Evolutionary conservation across 1,139 yeast genomes (phyloP).

Genomic region (Taphrina populina): DNA sequence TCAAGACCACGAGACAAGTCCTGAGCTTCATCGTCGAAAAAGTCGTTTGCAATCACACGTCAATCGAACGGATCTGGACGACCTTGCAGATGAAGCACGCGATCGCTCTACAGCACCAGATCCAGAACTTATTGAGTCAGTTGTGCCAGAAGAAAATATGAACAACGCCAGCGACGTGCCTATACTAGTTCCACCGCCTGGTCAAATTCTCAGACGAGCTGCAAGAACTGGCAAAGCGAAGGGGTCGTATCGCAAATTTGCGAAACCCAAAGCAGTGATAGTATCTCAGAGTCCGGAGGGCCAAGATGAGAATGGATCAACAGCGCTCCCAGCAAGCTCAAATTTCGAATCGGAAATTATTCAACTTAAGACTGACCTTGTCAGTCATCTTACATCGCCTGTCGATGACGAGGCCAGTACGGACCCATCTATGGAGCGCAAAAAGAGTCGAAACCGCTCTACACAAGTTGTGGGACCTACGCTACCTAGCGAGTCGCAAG

Average conservation of each 20-base stretch:
- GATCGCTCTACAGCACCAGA: not conserved
- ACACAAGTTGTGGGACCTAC: constrained; percentile 20
- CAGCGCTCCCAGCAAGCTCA: not conserved
- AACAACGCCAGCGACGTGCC: constrained; percentile 15
- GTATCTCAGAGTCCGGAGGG: not conserved
- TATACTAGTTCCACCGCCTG: constrained; percentile 21
- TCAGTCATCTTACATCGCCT: not conserved
- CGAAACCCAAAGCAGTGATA: not conserved
- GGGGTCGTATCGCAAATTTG: constrained; percentile 26
- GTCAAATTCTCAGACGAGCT: constrained; percentile 28
- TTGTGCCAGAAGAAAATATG: not conserved
- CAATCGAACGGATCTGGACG: constrained; percentile 1
- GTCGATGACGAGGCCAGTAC: not conserved
- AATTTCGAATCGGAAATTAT: constrained; percentile 9
- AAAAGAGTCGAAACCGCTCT: constrained; percentile 22
- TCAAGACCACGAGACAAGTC: constrained; percentile 18
- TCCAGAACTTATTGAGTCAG: not conserved
- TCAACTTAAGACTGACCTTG: constrained; percentile 5
- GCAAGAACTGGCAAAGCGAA: constrained; percentile 28
- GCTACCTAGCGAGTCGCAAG: not conserved
- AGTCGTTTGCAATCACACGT: constrained; percentile 1
- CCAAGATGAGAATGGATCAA: not conserved
- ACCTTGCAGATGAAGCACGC: not conserved
- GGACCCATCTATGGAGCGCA: constrained; percentile 6
- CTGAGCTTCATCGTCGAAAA: constrained; percentile 22